Evolutionary conservation across 1,139 yeast species (phyloP), one percentile per base, ranked within the genome.

Genomic region (Candida freyschussii): DNA sequence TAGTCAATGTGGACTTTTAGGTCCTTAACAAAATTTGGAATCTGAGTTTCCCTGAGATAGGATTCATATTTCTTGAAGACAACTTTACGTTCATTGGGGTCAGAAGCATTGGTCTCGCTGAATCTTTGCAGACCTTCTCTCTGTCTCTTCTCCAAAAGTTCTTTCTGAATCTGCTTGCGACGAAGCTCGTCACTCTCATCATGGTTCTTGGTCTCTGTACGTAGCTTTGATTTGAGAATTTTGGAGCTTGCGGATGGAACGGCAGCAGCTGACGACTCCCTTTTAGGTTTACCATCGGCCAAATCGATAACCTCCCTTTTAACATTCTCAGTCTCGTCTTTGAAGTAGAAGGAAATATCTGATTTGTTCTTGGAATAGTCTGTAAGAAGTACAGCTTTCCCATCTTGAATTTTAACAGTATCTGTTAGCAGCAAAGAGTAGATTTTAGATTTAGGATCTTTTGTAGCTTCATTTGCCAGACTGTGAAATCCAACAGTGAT

Each of bases 1-100:
- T 76, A 69, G 57, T 91, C 98, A 36, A 91, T 89, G 52, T 83
- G 91, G 41, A 91, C 78, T 55, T 80, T 79, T 56, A 91, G 69
- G 55, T 89, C 96, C 49, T 80, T 75, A 13, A 87, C 94, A 48
- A 76, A 74, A 26, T 67, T 63, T 22, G 98, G 98, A 43, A 91
- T 77, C 63, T 91, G 97, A 6, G 89, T 70, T 55, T 91, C 98
- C 50, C 96, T 72, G 29, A 89, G 78, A 60, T 91, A 91, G 0
- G 97, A 87, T 63, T 91, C 98, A 59, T 85, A 91, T 56, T 84
- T 82, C 53, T 85, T 86, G 66, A 91, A 86, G 19, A 79, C 82
- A 8, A 83, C 85, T 45, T 77, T 78, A 42, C 70, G 69, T 31
- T 78, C 93, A 30, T 72, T 70, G 2, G 73, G 67, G 48, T 74